Percentiles rank a stretch among this genome's conserved stretches.
Evolutionary conservation across 305 asterid species (phyloP).

Genomic region (Salvia sclarea): DNA sequence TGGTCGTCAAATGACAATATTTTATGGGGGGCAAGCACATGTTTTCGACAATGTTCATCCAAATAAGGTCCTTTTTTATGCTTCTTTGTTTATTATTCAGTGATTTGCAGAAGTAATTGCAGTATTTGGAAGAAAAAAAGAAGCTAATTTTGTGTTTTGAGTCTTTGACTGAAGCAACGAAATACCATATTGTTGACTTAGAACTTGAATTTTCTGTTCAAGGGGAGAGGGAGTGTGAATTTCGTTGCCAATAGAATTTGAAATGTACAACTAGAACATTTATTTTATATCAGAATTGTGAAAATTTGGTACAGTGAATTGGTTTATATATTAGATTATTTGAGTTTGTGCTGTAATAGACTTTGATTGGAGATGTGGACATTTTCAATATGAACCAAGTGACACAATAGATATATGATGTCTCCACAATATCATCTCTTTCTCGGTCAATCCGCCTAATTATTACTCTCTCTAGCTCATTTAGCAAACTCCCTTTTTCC

Average conservation of each 20-base stretch:
- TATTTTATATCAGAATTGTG: neutral
- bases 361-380: neutral
- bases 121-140: neutral
- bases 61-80: slow-evolving; percentile 57
- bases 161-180: neutral
- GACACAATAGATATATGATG: neutral
- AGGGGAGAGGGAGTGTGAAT: neutral
- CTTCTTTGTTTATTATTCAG: slow-evolving; percentile 5
- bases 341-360: neutral
- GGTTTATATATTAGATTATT: neutral
- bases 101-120: slow-evolving; percentile 1
- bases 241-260: neutral
- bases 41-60: slow-evolving; percentile 90
- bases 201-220: neutral
- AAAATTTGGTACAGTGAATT: neutral
- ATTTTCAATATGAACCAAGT: neutral
- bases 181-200: neutral
- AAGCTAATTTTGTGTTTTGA: neutral
- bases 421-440: neutral
- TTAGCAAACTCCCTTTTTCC: neutral
- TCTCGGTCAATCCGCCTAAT: neutral
- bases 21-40: slow-evolving; percentile 93
- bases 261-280: neutral
- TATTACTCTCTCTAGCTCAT: neutral
- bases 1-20: slow-evolving; percentile 88